phyloP scores from a whole-genome alignment of 768 basidiomycete species.

The Auriscalpium microsporum region DNA sequence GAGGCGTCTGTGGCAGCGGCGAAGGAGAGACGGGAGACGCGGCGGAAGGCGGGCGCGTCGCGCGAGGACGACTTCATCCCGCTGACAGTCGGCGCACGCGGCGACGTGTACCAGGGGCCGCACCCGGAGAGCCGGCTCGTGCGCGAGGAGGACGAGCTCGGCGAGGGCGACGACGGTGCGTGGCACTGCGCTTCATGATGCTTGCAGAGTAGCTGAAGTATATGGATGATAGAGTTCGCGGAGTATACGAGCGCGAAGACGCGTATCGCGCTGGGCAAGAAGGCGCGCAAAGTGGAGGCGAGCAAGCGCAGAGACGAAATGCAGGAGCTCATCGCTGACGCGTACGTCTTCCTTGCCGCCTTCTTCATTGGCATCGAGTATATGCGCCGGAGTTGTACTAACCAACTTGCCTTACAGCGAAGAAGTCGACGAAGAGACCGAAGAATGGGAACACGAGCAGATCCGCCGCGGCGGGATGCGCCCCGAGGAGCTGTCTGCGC shows the following conservation, averaged over 20 bases:
- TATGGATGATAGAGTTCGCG: slow-evolving; percentile 52
- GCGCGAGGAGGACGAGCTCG: slow-evolving; percentile 82
- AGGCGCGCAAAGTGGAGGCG: slow-evolving; percentile 65
- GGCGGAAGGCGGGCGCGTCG: slow-evolving; percentile 40
- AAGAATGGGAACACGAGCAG: slow-evolving; percentile 82
- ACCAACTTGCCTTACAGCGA: slow-evolving; percentile 34
- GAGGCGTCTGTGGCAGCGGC: slow-evolving; percentile 64
- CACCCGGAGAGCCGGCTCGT: slow-evolving; percentile 78
- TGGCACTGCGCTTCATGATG: background rate
- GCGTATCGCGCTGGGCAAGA: slow-evolving; percentile 78
- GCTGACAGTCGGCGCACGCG: slow-evolving; percentile 52
- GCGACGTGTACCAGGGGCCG: slow-evolving; percentile 54
- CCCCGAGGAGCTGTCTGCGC: slow-evolving; percentile 28
- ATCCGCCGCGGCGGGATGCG: slow-evolving; percentile 63
- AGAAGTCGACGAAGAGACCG: slow-evolving; percentile 77
- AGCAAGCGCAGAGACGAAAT: slow-evolving; percentile 58
- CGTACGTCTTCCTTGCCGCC: slow-evolving; percentile 36
- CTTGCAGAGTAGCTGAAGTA: background rate
- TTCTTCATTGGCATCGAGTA: slow-evolving; percentile 2
- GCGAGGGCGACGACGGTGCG: slow-evolving; percentile 82
- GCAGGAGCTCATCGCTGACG: slow-evolving; percentile 76
- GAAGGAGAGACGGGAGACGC: slow-evolving; percentile 65
- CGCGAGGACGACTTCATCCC: slow-evolving; percentile 70
- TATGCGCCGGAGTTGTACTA: background rate
- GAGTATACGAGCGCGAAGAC: slow-evolving; percentile 86